Conservation (phyloP, 441 rosid genomes). For the Heliophila coronopifolia region DNA sequence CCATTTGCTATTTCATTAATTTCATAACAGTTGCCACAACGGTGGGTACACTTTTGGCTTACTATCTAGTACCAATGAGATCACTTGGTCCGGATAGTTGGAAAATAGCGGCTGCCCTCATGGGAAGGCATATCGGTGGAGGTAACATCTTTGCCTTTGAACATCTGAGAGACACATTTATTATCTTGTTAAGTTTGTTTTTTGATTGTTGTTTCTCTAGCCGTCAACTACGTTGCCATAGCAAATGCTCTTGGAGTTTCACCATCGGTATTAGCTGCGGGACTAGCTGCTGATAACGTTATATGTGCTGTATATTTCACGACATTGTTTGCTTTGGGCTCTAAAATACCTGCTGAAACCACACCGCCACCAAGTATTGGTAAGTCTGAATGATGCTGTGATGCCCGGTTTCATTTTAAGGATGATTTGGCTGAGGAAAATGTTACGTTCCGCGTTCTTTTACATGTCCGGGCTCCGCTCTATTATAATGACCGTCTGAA, state of each 20-base stretch:
- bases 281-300: conserved; percentile 84
- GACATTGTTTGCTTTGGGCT: conserved; percentile 63
- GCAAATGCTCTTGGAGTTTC: conserved; percentile 58
- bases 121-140: conserved; percentile 93
- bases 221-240: conserved; percentile 78
- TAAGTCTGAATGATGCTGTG: conserved; percentile 19
- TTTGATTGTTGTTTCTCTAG: conserved; percentile 31
- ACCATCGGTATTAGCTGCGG: conserved; percentile 68
- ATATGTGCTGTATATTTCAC: conserved; percentile 75
- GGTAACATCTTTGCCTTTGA: conserved; percentile 31
- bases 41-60: conserved; percentile 63
- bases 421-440: conserved; percentile 1
- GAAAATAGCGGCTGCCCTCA: conserved; percentile 94
- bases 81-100: conserved; percentile 80
- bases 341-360: conserved; percentile 62
- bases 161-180: not conserved
- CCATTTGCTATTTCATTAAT: not conserved
- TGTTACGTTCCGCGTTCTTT: too few relatives aligned
- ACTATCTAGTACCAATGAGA: conserved; percentile 69
- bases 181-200: conserved; percentile 1
- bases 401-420: not conserved
- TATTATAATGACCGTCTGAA: not conserved
- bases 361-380: conserved; percentile 37
- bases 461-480: too few relatives aligned
- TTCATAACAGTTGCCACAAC: conserved; percentile 58